Percentiles rank a stretch among this genome's conserved stretches.
These are phyloP conservation scores for Stygiomarasmius scandens DNA, from an alignment of 1,284 basidiomycete genomes.

Conservation along the genomic window DNA sequence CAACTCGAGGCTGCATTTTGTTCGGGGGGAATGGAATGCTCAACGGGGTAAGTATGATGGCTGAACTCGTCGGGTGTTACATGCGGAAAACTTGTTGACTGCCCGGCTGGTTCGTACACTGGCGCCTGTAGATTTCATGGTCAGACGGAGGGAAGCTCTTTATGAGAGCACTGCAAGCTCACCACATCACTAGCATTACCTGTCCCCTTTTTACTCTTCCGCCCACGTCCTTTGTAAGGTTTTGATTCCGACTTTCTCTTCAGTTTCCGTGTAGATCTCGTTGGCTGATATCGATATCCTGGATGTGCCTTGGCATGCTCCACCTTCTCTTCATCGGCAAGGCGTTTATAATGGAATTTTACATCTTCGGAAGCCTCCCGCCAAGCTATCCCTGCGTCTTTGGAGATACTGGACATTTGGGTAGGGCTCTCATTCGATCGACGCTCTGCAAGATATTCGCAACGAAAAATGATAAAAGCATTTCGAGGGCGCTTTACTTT, in stretches of 20 bases:
- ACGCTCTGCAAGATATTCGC: neutral
- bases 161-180: no score
- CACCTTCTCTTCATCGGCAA: conserved; percentile 1
- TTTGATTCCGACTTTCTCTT: neutral
- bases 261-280: neutral
- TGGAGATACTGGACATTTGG: neutral
- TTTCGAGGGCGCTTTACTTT: neutral
- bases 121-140: no score
- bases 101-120: no score
- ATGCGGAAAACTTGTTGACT: no score
- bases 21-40: no score
- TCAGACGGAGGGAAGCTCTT: no score
- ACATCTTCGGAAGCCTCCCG: neutral
- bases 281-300: conserved; percentile 3
- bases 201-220: neutral
- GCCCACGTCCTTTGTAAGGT: neutral
- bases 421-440: neutral
- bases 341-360: neutral
- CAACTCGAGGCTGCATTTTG: no score
- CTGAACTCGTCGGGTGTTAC: no score
- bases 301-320: conserved; percentile 6
- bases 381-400: conserved; percentile 7
- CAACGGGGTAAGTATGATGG: no score
- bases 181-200: no score
- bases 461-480: conserved; percentile 2